Evolutionary conservation across 148 eudicot genomes (phyloP), one percentile per base, ranked within the genome.

Genomic region (Polygonum maritimum): DNA sequence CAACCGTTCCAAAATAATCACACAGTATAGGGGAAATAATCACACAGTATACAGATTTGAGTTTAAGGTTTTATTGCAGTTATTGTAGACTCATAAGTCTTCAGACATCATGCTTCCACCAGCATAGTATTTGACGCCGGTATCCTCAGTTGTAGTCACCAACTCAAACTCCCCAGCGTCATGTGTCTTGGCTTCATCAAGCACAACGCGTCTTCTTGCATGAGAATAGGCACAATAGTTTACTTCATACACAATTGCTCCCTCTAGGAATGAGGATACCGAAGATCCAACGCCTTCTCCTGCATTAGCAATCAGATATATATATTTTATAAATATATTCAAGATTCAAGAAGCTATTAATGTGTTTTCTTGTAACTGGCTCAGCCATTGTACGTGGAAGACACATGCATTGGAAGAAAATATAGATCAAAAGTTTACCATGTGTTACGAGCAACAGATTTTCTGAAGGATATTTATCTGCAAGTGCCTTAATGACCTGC

Each of bases 361-460:
- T 3, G 31, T 19, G 57, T 19, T 57, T 57, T 21, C 33, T n/a
- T 57, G 21, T 21, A 57, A 2, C 7, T 57, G 7, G 1, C 22
- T 21, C 33, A 57, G 63, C 12, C 63, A 7, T 55, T n/a, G 26
- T 55, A 19, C 55, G 16, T 5, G 55, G 16, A 51, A 51, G 55
- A 51, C 4, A 9, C 6, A 1, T 1, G n/a, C 6, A 5, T 1
- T 51, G 40, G 10, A 36, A 38, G 35, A 36, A 67, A 76, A 70
- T n/a, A n/a, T 33, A 10, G 39, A 12, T 3, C n/a, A 67, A 19
- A 13, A 73, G 74, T 89, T 85, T 85, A 96, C 99, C 99, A 62
- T 96, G 99, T 5, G 98, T 88, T 71, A 95, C 91, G 48, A 95
- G 81, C 92, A 95, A 82, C 83, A 95, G 79, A 75, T 95, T 95